phyloP scores from a whole-genome alignment of 352 stramenopile genomes.

The Hyphochytrium catenoides region DNA sequence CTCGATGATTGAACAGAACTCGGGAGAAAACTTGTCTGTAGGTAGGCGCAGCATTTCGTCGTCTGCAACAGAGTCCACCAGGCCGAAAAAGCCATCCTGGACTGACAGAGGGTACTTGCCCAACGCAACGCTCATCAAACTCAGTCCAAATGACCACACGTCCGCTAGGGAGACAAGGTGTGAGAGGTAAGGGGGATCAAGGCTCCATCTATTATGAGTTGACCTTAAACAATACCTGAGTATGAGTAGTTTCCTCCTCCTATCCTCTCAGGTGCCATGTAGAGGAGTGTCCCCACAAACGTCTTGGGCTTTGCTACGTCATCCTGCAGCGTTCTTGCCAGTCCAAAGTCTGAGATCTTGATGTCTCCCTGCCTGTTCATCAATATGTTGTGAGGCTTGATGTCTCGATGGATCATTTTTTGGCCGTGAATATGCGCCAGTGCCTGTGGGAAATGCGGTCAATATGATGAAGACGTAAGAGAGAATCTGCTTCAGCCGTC shows the following conservation, averaged over 20 bases:
- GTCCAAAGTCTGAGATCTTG: constrained; percentile 66
- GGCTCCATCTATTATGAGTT: neutral
- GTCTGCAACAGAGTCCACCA: constrained; percentile 56
- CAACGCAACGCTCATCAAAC: constrained; percentile 41
- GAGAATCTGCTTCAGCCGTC: too few species aligned
- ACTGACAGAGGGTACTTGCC: constrained; percentile 54
- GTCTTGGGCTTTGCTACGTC: constrained; percentile 49
- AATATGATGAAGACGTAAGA: too few species aligned
- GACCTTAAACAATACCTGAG: constrained; percentile 15
- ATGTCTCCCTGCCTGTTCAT: constrained; percentile 55
- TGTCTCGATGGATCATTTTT: constrained; percentile 67
- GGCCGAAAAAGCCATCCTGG: constrained; percentile 59
- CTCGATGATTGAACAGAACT: constrained; percentile 38
- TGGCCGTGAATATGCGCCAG: constrained; percentile 64
- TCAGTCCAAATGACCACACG: constrained; percentile 54
- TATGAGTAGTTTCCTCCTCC: constrained; percentile 68
- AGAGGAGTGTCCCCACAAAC: constrained; percentile 75
- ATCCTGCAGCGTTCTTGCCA: constrained; percentile 47
- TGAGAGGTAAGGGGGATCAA: too few species aligned
- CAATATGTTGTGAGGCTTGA: constrained; percentile 71
- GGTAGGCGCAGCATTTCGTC: constrained; percentile 38
- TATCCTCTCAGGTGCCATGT: constrained; percentile 84
- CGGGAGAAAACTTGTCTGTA: constrained; percentile 25
- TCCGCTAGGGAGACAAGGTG: constrained; percentile 23
- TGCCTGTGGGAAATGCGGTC: constrained; percentile 35